These are phyloP conservation scores for Rhizoclosmatium sp. DNA, from an alignment of 192 early-diverging fungal genomes.

Conservation along the genomic window DNA sequence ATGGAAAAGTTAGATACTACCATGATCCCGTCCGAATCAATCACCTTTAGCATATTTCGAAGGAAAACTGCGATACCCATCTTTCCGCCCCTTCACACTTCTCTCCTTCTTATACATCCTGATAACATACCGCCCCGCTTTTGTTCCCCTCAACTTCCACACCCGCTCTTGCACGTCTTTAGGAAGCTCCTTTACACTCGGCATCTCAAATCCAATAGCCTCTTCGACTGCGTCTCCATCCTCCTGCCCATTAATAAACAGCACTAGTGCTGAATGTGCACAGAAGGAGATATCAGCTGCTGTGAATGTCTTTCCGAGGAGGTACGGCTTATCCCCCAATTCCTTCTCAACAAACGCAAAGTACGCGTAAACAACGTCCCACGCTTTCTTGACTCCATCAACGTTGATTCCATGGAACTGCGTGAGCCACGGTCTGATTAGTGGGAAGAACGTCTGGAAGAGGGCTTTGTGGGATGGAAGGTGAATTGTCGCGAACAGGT, in stretches of 20 bases:
- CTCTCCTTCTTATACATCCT: conserved; percentile 51
- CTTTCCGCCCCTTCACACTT: background rate
- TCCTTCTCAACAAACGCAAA: conserved; percentile 34
- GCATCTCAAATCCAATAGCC: conserved; percentile 26
- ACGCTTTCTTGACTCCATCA: conserved; percentile 29
- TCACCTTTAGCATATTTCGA: conserved; percentile 31
- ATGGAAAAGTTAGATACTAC: background rate
- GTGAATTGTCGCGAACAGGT: conserved; percentile 41
- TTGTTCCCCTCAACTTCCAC: conserved; percentile 28
- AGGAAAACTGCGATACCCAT: conserved; percentile 26
- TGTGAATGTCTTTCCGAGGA: conserved; percentile 43
- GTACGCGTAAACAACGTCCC: conserved; percentile 36
- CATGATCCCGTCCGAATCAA: background rate
- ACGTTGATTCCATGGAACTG: background rate
- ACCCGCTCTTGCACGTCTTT: conserved; percentile 17
- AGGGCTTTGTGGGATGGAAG: conserved; percentile 40
- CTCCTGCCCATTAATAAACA: conserved; percentile 48
- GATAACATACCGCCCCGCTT: conserved; percentile 51
- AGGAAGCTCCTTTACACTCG: conserved; percentile 42
- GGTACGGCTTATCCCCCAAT: conserved; percentile 31
- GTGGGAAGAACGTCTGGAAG: conserved; percentile 36
- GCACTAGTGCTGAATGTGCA: conserved; percentile 43
- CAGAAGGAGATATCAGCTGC: conserved; percentile 59
- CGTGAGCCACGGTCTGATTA: conserved; percentile 24
- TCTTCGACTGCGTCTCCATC: conserved; percentile 14